Evolutionary conservation across 1,284 basidiomycete genomes (phyloP), one percentile per base, ranked within the genome.

Genomic region (Chalciporus sp.): DNA sequence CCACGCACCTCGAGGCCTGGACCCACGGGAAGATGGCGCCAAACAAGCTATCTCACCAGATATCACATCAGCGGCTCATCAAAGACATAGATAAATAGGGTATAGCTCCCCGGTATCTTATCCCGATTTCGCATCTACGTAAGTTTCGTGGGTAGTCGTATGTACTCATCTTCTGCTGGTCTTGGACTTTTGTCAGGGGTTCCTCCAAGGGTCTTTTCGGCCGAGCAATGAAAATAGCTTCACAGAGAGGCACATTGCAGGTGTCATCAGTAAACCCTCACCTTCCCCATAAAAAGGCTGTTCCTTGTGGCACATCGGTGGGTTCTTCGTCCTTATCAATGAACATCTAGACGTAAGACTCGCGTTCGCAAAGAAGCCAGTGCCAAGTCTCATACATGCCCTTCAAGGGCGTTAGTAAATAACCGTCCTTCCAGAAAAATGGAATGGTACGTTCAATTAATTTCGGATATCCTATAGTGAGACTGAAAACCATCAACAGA

Each of bases 401-500:
- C 11, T 41, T 40, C 47, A 42, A n/a, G 27, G 39, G 33, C 11
- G n/a, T 27, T 11, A 20, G 11, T 27, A 17, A 20, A 35, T 45
- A 20, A 33, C 44, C 29, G 11, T 26, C 6, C 45, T 47, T 37
- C 45, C 20, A 37, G 19, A 37, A 49, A n/a, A 23, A 31, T 42
- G 60, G 57, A 56, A 59, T 46, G 42, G 35, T 27, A 17, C 42
- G 17, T 45, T 40, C 55, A 39, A 33, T 60, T 60, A 26, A 58
- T 59, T 42, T 60, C 47, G 58, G 20, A 51, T 61, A 58, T 59
- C 55, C 60, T 45, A 52, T 58, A 53, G 65, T 54, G 58, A 52
- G 46, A 16, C 35, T 31, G 39, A 52, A 23, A 46, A 16, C 35
- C 27, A 28, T 37, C 42, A 29, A 28, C 27, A 41, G 29, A 43